Conservation (phyloP, 345 rosid species). For the Raphanus sativus region DNA sequence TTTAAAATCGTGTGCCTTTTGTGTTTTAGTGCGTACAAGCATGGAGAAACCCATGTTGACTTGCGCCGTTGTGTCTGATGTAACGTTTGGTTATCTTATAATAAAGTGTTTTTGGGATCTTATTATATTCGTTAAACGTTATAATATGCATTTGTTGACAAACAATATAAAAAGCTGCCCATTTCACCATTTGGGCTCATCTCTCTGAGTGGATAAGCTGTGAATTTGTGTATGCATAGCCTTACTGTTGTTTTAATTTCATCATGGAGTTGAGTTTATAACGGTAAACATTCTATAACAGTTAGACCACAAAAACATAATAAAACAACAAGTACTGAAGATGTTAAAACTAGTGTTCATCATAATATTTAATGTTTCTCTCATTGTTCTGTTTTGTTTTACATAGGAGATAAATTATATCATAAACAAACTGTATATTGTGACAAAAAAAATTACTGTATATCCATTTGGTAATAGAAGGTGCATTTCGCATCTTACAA, state of each 20-base stretch:
- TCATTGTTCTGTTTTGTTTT: background rate
- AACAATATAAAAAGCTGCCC: background rate
- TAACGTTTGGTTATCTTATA: conserved; percentile 14
- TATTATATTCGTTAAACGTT: background rate
- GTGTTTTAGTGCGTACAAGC: conserved; percentile 27
- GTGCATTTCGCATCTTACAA: conserved; percentile 10
- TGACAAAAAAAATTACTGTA: background rate
- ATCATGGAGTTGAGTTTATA: background rate
- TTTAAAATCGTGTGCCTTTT: conserved; percentile 5
- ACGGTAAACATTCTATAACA: background rate
- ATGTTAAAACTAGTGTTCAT: background rate
- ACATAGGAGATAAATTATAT: background rate
- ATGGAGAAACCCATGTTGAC: conserved; percentile 30
- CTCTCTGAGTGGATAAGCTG: background rate
- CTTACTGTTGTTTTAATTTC: background rate
- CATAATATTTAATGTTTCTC: background rate
- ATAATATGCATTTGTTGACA: background rate
- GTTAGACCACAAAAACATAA: too few species aligned
- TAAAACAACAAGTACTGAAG: background rate
- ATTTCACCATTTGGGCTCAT: background rate
- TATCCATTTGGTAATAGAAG: conserved; percentile 15
- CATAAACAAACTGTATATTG: background rate
- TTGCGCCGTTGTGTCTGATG: conserved; percentile 15
- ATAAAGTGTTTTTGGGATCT: conserved; percentile 21
- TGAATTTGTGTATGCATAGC: background rate